Percentiles rank a stretch among this genome's conserved stretches.
phyloP scores from a whole-genome alignment of 352 stramenopile genomes.

The Globisporangium okanoganense region DNA sequence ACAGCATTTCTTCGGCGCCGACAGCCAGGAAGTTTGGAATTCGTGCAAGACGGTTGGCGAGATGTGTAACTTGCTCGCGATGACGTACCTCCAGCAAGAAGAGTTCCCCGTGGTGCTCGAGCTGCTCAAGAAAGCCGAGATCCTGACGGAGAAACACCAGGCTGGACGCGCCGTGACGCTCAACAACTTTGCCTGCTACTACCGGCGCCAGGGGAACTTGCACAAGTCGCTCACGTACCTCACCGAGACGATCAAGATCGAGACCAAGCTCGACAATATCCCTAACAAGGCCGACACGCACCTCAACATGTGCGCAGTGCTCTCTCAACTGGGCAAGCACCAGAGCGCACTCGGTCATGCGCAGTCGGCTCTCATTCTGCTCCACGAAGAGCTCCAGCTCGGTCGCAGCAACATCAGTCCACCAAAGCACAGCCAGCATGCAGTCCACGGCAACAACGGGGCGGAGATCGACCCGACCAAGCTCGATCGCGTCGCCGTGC shows the following conservation, averaged over 20 bases:
- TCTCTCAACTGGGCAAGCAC: slow-evolving; percentile 91
- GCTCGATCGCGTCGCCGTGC: slow-evolving; percentile 87
- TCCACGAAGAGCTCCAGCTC: slow-evolving; percentile 91
- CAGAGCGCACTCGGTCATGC: slow-evolving; percentile 89
- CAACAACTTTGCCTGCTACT: slow-evolving; percentile 95
- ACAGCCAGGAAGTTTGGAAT: slow-evolving; percentile 87
- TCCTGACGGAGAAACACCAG: slow-evolving; percentile 87
- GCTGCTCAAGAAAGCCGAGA: slow-evolving; percentile 93
- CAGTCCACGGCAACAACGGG: background rate
- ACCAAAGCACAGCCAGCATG: slow-evolving; percentile 11
- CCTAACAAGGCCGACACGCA: slow-evolving; percentile 92
- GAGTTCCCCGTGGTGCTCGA: slow-evolving; percentile 91
- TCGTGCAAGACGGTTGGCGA: slow-evolving; percentile 93
- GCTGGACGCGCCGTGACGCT: slow-evolving; percentile 87
- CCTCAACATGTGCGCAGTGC: slow-evolving; percentile 93
- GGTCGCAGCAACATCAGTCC: slow-evolving; percentile 13
- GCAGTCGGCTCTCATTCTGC: slow-evolving; percentile 88
- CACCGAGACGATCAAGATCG: slow-evolving; percentile 92
- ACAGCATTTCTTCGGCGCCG: slow-evolving; percentile 92
- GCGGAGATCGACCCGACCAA: slow-evolving; percentile 36
- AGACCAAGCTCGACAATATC: slow-evolving; percentile 79
- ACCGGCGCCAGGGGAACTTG: slow-evolving; percentile 87
- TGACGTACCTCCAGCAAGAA: slow-evolving; percentile 95
- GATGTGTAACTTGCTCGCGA: slow-evolving; percentile 94
- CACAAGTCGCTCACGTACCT: slow-evolving; percentile 90